Conservation (phyloP, 2,329 filamentous ascomycete genomes). For the Periconia macrospinosa region DNA sequence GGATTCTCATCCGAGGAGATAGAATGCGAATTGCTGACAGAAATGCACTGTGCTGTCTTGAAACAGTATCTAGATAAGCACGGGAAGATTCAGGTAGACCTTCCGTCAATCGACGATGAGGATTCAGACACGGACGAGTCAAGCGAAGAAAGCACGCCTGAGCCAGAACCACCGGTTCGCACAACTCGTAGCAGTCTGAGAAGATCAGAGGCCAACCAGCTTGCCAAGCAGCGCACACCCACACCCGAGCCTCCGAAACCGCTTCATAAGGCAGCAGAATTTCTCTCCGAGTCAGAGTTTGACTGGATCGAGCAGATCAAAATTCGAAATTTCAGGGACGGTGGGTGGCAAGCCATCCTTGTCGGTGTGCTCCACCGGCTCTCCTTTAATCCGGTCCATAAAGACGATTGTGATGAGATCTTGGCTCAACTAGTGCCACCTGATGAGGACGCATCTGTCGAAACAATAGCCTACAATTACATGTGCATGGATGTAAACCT, state of each 20-base stretch:
- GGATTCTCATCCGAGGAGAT: constrained; percentile 72
- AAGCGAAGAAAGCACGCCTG: constrained; percentile 56
- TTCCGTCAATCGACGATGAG: constrained; percentile 67
- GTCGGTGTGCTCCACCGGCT: constrained; percentile 84
- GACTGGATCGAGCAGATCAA: constrained; percentile 85
- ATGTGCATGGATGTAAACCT: constrained; percentile 77
- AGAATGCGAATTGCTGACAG: constrained; percentile 82
- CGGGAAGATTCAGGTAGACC: constrained; percentile 75
- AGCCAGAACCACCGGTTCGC: constrained; percentile 73
- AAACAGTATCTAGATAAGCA: constrained; percentile 82
- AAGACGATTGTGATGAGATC: constrained; percentile 75
- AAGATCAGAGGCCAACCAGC: constrained; percentile 72
- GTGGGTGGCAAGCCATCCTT: constrained; percentile 89
- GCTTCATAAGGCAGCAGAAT: constrained; percentile 71
- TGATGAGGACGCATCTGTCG: constrained; percentile 71
- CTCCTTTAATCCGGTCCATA: constrained; percentile 71
- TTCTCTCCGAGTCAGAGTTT: constrained; percentile 67
- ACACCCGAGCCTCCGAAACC: constrained; percentile 40
- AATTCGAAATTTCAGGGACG: constrained; percentile 81
- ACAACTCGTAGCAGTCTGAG: constrained; percentile 85
- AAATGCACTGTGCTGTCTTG: constrained; percentile 87
- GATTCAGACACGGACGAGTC: constrained; percentile 47
- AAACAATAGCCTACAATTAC: constrained; percentile 75
- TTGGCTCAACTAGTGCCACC: constrained; percentile 79
- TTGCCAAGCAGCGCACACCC: constrained; percentile 43